phyloP scores from a whole-genome alignment of 2,329 filamentous ascomycete genomes.

The Pseudocercospora ulei region DNA sequence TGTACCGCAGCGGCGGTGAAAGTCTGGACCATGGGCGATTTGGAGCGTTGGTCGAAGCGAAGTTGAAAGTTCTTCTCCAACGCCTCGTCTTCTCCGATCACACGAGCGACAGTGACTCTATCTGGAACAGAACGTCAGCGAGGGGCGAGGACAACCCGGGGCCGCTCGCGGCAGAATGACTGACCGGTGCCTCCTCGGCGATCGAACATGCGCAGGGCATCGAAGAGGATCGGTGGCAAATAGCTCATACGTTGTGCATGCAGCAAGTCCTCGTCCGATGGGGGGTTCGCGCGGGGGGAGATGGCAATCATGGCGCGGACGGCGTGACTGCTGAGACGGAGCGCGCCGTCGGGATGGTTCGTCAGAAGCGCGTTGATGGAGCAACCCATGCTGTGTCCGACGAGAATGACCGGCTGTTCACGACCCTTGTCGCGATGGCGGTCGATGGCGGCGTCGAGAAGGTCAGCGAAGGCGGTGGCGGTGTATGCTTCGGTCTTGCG shows the following conservation, averaged over 20 bases:
- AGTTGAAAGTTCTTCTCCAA: conserved; percentile 57
- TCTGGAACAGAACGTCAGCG: too few species aligned
- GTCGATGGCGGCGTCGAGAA: conserved; percentile 66
- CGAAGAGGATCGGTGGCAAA: conserved; percentile 63
- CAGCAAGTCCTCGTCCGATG: conserved; percentile 33
- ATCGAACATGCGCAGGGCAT: conserved; percentile 69
- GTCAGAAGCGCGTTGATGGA: conserved; percentile 65
- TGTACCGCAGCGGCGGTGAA: conserved; percentile 59
- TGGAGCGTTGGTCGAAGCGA: conserved; percentile 72
- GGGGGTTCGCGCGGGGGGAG: conserved; percentile 61
- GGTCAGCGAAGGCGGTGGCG: conserved; percentile 60
- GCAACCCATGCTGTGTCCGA: conserved; percentile 86
- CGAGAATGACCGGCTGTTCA: conserved; percentile 61
- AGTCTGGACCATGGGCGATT: conserved; percentile 70
- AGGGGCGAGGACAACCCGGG: too few species aligned
- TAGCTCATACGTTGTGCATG: conserved; percentile 51
- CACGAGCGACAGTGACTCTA: conserved; percentile 68
- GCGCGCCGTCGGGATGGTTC: too few species aligned
- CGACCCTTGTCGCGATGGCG: conserved; percentile 56
- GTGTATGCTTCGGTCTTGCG: conserved; percentile 68
- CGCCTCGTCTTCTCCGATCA: conserved; percentile 60
- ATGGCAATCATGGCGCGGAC: conserved; percentile 71
- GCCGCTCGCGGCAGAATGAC: too few species aligned
- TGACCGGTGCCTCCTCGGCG: conserved; percentile 62
- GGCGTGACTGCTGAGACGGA: conserved; percentile 45